Evolutionary conservation across 805 yeast genomes (phyloP).

Genomic region (Schwanniomyces sp.): DNA sequence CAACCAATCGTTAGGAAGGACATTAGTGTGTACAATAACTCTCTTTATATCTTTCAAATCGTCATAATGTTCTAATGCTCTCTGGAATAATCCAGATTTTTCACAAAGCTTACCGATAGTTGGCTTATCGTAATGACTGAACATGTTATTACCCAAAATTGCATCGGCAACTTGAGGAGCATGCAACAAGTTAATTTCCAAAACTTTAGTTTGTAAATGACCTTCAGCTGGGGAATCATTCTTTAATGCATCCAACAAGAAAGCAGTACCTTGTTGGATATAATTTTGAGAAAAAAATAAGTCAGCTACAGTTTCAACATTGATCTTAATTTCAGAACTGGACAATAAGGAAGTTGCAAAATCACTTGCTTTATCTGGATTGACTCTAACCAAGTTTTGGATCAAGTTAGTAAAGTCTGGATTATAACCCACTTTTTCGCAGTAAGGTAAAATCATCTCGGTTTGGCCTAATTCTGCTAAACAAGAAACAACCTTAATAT

Average conservation of each 20-base stretch:
- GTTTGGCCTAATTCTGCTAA: conserved; percentile 96
- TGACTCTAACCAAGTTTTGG: conserved; percentile 85
- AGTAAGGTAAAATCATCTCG: conserved; percentile 92
- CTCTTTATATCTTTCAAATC: conserved; percentile 95
- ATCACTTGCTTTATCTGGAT: conserved; percentile 98
- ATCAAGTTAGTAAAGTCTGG: conserved; percentile 90
- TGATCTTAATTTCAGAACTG: conserved; percentile 58
- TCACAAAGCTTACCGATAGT: conserved; percentile 91
- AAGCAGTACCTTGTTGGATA: conserved; percentile 97
- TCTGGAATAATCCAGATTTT: conserved; percentile 92
- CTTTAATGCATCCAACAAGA: conserved; percentile 91
- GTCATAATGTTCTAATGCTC: conserved; percentile 95
- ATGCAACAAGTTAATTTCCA: conserved; percentile 88
- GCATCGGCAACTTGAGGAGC: conserved; percentile 99
- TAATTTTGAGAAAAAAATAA: conserved; percentile 91
- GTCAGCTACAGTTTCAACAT: conserved; percentile 86
- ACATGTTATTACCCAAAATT: conserved; percentile 91
- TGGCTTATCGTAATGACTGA: conserved; percentile 92
- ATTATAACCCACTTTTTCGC: conserved; percentile 81
- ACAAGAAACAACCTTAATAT: conserved; percentile 86
- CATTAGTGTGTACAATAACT: conserved; percentile 83
- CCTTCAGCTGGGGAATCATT: conserved; percentile 93
- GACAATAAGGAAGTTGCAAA: conserved; percentile 85
- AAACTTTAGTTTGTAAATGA: conserved; percentile 88
- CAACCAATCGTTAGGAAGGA: conserved; percentile 90